Base-by-base conservation (phyloP, 2,329 filamentous ascomycete species). In the Monilinia laxa region DNA sequence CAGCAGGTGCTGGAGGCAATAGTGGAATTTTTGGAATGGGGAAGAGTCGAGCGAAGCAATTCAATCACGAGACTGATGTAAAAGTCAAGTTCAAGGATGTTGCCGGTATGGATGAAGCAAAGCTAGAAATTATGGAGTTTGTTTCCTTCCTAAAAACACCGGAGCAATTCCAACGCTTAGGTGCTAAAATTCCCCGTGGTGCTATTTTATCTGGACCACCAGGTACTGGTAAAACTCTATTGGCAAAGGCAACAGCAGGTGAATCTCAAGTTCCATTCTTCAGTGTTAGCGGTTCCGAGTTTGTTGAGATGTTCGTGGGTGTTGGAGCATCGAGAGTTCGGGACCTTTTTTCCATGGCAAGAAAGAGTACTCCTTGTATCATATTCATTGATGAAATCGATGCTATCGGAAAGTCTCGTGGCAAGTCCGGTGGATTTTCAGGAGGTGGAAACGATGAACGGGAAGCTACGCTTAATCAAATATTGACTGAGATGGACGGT, bases 351-450 rank as follows among this genome's bases (percentile, higher is more conserved):
- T 89, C 92, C 67, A 97, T 92, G 73, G 95, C 95, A 23, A 88
- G 95, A 67, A 98, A 98, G 83, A 96, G 92, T 79, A 91, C 95
- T 0, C 95, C 95, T 4, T 99, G 95, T 80, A 99, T 99, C 79
- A 96, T 99, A 79, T 99, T 99, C 82, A 98, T 99, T 72, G 95
- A 99, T 77, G 95, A 99, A 80, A 99, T 99, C 74, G 95, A 99
- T 78, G 95, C 95, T 67, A 97, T 99, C 74, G 95, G 95, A 73
- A 92, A 93, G 77, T 91, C 94, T 65, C 87, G 95, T 80, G 84
- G 89, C 28, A 96, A 97, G 76, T 87, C 89, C 47, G 90, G 89
- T 71, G 80, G 81, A 16, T 92, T 92, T 67, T 90, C 90, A 51
- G 64, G 63, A 23, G 93, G 94, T 70, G 95, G 95, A 69, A 98